Conservation (phyloP, 345 rosid species). For the Arabis hirsuta region DNA sequence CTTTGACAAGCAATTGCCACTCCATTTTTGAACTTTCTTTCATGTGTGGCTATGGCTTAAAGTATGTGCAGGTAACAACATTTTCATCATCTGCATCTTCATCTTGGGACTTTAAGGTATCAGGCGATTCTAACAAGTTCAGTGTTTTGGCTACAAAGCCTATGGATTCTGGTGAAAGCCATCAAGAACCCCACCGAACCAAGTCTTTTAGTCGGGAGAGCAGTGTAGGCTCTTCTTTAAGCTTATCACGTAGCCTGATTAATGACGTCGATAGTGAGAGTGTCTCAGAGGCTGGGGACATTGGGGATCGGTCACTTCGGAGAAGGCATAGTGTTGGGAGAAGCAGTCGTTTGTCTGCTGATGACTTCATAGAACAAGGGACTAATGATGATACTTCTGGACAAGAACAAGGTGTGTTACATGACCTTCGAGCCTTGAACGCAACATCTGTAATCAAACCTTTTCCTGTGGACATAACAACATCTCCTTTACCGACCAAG, state of each 20-base stretch:
- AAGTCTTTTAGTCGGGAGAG: slow-evolving; percentile 52
- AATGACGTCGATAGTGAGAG: slow-evolving; percentile 59
- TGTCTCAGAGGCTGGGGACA: slow-evolving; percentile 93
- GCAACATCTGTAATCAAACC: slow-evolving; percentile 43
- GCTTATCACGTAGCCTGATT: slow-evolving; percentile 45
- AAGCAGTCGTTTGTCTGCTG: slow-evolving; percentile 55
- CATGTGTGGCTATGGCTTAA: not conserved
- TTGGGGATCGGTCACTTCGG: slow-evolving; percentile 74
- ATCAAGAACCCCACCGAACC: slow-evolving; percentile 33
- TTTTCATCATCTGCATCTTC: slow-evolving; percentile 26
- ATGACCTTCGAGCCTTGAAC: slow-evolving; percentile 40
- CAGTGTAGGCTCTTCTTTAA: slow-evolving; percentile 56
- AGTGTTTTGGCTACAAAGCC: slow-evolving; percentile 28
- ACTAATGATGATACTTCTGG: slow-evolving; percentile 21
- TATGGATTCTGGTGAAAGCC: slow-evolving; percentile 53
- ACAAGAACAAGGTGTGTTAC: slow-evolving; percentile 38
- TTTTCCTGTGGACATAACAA: slow-evolving; percentile 48
- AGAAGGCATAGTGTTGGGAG: slow-evolving; percentile 52
- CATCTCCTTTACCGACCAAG: slow-evolving; percentile 56
- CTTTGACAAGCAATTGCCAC: too few species aligned
- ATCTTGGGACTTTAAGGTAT: slow-evolving; percentile 10
- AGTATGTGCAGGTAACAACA: slow-evolving; percentile 7
- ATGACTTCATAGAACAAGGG: slow-evolving; percentile 50
- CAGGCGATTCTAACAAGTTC: not conserved
- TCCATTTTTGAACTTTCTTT: too few species aligned